Evolutionary conservation across 306 rosid species (phyloP), one percentile per base, ranked within the genome.

Genomic region (Prinsepia uniflora): DNA sequence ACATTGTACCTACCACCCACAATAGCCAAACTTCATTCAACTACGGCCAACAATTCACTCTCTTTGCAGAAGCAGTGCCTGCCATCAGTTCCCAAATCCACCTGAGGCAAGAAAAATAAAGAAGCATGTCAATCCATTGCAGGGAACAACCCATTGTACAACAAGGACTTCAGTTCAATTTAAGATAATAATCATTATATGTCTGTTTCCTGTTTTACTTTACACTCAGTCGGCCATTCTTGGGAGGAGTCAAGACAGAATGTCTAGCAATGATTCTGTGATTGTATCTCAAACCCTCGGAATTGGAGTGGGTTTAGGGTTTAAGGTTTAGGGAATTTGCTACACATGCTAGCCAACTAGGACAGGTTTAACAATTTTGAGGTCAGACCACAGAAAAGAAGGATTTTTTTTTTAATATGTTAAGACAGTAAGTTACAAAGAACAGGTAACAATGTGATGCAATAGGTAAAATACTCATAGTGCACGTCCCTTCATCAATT

Each of bases 41-140:
- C 96, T 64, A 84, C 84, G 2, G 99, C 97, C 80, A 91, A 71
- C 34, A 94, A 80, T 54, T 94, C 99, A 62, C 92, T 82, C 62
- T 87, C 86, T 80, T 84, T 94, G 72, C 92, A 86, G 87, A 94
- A 94, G 83, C 94, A 88, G 68, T 89, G 97, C 78, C 83, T 89
- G 36, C 76, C 83, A 65, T 86, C 90, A 24, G 82, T 74, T 54
- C 99, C 99, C 86, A 94, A 80, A 82, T 94, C 97, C 84, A 94
- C 99, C 99, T 94, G 92, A 79, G 40, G 63, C 59, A 7, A 7
- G 80, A 55, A 66, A 47, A 30, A 56, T 10, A 0, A 56, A 2
- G 47, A 70, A n/a, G 8, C 36, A 41, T 1, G 47, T 4, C 66
- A 61, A 15, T 5, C 12, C 47, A 17, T 17, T 61, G 46, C 13